Evolutionary conservation across 768 basidiomycete genomes (phyloP).

Genomic region (Chalciporus pseudorubinellus): DNA sequence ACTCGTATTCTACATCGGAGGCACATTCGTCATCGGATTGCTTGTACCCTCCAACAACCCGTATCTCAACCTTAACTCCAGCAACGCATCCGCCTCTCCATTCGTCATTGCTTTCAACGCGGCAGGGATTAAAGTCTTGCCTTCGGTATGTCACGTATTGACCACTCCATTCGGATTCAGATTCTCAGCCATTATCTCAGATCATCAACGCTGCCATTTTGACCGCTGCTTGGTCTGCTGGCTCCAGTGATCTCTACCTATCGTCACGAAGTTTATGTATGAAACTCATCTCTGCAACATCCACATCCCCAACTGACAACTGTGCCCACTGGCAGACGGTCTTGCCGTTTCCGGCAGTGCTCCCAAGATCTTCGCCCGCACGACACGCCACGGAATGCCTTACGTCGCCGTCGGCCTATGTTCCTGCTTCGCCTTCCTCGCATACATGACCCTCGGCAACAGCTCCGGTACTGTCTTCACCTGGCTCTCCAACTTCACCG

Average conservation of each 20-base stretch:
- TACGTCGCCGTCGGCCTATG: slow-evolving; percentile 36
- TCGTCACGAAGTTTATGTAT: slow-evolving; percentile 39
- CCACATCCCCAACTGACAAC: background rate
- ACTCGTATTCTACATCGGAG: slow-evolving; percentile 37
- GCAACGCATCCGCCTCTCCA: slow-evolving; percentile 46
- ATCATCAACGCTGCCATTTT: slow-evolving; percentile 42
- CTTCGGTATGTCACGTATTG: slow-evolving; percentile 35
- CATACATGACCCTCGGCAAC: slow-evolving; percentile 39
- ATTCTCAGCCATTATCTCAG: slow-evolving; percentile 1
- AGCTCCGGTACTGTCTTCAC: slow-evolving; percentile 40
- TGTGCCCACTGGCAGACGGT: slow-evolving; percentile 44
- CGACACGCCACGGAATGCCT: slow-evolving; percentile 42
- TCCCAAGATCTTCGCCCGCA: slow-evolving; percentile 48
- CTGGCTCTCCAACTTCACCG: slow-evolving; percentile 38
- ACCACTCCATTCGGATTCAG: background rate
- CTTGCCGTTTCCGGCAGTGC: slow-evolving; percentile 53
- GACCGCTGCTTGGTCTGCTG: slow-evolving; percentile 44
- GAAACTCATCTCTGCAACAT: background rate
- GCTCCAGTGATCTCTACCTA: slow-evolving; percentile 40
- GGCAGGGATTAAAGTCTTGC: slow-evolving; percentile 59
- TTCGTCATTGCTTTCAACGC: slow-evolving; percentile 57
- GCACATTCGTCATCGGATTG: slow-evolving; percentile 47
- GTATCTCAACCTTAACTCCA: slow-evolving; percentile 36
- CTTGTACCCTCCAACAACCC: slow-evolving; percentile 48
- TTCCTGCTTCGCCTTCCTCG: slow-evolving; percentile 34